Evolutionary conservation across 208 protist species (phyloP).

Genomic region (Leishmania tropica): DNA sequence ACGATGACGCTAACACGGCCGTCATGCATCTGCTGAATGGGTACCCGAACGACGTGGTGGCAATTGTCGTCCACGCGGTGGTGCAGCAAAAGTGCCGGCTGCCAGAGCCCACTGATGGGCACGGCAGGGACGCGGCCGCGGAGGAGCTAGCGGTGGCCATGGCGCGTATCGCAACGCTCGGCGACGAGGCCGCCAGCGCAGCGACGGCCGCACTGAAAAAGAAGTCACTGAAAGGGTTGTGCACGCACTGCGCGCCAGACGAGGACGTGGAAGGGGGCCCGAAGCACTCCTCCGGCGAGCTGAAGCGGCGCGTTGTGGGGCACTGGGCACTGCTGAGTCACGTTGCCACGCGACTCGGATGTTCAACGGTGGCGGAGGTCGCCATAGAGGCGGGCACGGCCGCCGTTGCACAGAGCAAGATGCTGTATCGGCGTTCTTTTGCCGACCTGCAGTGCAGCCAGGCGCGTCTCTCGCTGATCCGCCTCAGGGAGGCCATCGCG

Average conservation of each 20-base stretch:
- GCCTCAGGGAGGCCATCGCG: slow-evolving; percentile 10
- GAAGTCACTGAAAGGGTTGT: slow-evolving; percentile 44
- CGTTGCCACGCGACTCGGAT: slow-evolving; percentile 43
- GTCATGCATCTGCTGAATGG: slow-evolving; percentile 39
- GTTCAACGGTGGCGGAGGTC: slow-evolving; percentile 46
- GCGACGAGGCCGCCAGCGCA: slow-evolving; percentile 23
- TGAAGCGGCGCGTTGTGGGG: slow-evolving; percentile 42
- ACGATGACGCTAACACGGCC: slow-evolving; percentile 39
- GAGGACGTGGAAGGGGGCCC: slow-evolving; percentile 39
- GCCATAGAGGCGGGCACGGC: slow-evolving; percentile 52
- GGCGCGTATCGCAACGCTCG: slow-evolving; percentile 34
- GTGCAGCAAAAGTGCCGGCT: slow-evolving; percentile 21
- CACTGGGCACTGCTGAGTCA: slow-evolving; percentile 72
- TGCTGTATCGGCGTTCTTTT: slow-evolving; percentile 38
- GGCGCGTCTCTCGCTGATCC: slow-evolving; percentile 33
- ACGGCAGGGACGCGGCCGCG: slow-evolving; percentile 11
- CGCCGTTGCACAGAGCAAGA: slow-evolving; percentile 27
- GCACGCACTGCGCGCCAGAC: slow-evolving; percentile 46
- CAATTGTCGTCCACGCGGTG: slow-evolving; percentile 41
- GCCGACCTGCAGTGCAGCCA: slow-evolving; percentile 59
- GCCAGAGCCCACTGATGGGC: slow-evolving; percentile 15
- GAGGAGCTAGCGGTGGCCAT: slow-evolving; percentile 51
- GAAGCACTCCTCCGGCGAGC: slow-evolving; percentile 29
- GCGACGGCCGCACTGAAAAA: slow-evolving; percentile 28
- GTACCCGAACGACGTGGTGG: slow-evolving; percentile 48